phyloP scores from a whole-genome alignment of 2,329 filamentous ascomycete genomes.

The Xylogone sp. region DNA sequence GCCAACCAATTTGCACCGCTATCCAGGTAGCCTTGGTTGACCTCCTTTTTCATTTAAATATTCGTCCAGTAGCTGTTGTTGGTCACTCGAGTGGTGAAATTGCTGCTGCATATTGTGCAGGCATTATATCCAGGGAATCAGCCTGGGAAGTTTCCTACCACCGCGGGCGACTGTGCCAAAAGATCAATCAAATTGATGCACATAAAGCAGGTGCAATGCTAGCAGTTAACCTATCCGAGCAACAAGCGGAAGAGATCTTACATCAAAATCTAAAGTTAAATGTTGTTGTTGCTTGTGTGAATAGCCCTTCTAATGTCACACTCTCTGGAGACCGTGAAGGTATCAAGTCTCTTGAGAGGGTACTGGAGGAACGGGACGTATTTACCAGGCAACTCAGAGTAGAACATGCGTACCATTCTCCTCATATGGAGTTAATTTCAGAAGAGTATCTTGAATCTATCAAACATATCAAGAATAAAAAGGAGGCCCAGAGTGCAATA shows the following conservation, averaged over 20 bases:
- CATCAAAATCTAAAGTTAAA: slow-evolving; percentile 6
- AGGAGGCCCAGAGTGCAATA: background rate
- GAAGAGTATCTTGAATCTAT: slow-evolving; percentile 16
- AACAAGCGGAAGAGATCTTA: slow-evolving; percentile 10
- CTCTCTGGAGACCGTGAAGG: slow-evolving; percentile 18
- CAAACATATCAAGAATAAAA: background rate
- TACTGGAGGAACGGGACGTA: slow-evolving; percentile 4
- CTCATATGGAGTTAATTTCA: slow-evolving; percentile 27
- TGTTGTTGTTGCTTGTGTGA: slow-evolving; percentile 30
- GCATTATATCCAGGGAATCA: slow-evolving; percentile 25
- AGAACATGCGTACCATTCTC: slow-evolving; percentile 25
- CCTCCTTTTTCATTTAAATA: slow-evolving; percentile 37
- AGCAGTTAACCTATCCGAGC: slow-evolving; percentile 38
- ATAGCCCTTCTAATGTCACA: slow-evolving; percentile 22
- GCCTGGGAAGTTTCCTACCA: slow-evolving; percentile 42
- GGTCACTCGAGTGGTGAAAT: slow-evolving; percentile 47
- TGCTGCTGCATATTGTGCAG: slow-evolving; percentile 39
- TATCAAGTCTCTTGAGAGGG: slow-evolving; percentile 4
- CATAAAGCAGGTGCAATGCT: slow-evolving; percentile 45
- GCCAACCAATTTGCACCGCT: slow-evolving; percentile 40
- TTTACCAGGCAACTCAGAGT: slow-evolving; percentile 17
- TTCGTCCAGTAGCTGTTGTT: slow-evolving; percentile 34
- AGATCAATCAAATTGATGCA: slow-evolving; percentile 13
- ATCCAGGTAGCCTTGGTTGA: slow-evolving; percentile 41
- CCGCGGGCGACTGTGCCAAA: slow-evolving; percentile 26